These are phyloP conservation scores for Euclidium syriacum DNA, from an alignment of 345 rosid species.

Conservation along the genomic window DNA sequence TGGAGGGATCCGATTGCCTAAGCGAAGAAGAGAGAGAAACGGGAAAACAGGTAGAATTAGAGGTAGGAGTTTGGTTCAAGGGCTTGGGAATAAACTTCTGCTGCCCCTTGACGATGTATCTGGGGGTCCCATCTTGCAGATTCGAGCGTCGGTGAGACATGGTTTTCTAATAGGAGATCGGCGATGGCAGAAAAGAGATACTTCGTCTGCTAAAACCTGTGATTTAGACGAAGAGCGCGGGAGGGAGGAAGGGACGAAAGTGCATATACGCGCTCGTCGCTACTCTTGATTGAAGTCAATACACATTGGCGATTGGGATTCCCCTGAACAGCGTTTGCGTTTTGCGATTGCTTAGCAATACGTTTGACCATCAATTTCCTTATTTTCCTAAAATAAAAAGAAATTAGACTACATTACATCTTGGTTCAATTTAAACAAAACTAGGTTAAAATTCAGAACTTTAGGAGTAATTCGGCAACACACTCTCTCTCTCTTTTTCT, in stretches of 20 bases:
- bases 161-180: background rate
- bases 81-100: slow-evolving; percentile 51
- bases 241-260: slow-evolving; percentile 1
- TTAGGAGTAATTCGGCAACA: too few relatives aligned
- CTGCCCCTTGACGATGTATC: slow-evolving; percentile 32
- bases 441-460: too few relatives aligned
- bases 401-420: too few relatives aligned
- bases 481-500: too few relatives aligned
- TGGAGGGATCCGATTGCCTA: slow-evolving; percentile 41
- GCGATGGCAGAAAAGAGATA: background rate
- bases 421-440: too few relatives aligned
- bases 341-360: background rate
- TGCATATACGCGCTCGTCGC: background rate
- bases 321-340: slow-evolving; percentile 2
- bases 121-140: slow-evolving; percentile 27
- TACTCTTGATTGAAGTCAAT: too few relatives aligned
- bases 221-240: slow-evolving; percentile 2
- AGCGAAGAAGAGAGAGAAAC: slow-evolving; percentile 59
- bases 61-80: slow-evolving; percentile 17
- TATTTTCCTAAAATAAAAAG: too few relatives aligned
- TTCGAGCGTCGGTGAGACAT: slow-evolving; percentile 56
- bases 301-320: background rate
- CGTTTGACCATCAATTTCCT: too few relatives aligned
- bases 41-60: slow-evolving; percentile 26
- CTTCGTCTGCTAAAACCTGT: background rate